Base-by-base conservation (phyloP, 1,284 basidiomycete genomes). In the Volvariella volvacea region DNA sequence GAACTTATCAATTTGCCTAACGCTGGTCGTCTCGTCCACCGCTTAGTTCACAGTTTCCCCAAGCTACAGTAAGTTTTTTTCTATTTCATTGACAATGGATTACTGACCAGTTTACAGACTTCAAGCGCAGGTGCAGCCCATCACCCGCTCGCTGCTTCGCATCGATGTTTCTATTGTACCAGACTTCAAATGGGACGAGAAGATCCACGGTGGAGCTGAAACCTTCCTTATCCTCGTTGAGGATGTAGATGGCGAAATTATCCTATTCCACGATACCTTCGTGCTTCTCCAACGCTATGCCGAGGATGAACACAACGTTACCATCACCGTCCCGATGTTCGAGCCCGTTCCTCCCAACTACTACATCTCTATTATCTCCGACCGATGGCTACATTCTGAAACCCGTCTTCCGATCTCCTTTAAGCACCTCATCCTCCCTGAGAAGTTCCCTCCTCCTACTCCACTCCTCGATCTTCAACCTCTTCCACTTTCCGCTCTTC, bases 271-370 rank as follows among this genome's bases (percentile, higher is more conserved):
- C 55, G 95, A 99, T 60, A 79, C 83, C 19, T 98, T 98, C 68
- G 70, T 96, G 41, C 83, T 98, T 34, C 83, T 90, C 14, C 87
- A 94, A 58, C 83, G 88, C 7, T 99, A 97, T 54, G 88, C 91
- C 0, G 83, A 91, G 59, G 88, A 91, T 48, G 93, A 96, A 55
- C 95, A 98, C 67, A 93, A 84, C 48, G 80, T 99, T 37, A 92
- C 92, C 0, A 82, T 99, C 51, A 96, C 92, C 0, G 91, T 97
- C 0, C 92, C 92, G 0, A 95, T 98, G 81, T 92, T 91, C 51
- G 95, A 98, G 55, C 95, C 95, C 0, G 83, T 95, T 3, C 95
- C 95, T 37, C 95, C 95, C 1, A 98, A 98, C 64, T 97, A 97
- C 69, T 99, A 92, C 66, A 93, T 99, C 60, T 92, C 91, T 9